A percentile compares a stretch with the other conserved stretches of the same genome.
phyloP scores from a whole-genome alignment of 2,329 filamentous ascomycete genomes.

The Penicillium olsonii region DNA sequence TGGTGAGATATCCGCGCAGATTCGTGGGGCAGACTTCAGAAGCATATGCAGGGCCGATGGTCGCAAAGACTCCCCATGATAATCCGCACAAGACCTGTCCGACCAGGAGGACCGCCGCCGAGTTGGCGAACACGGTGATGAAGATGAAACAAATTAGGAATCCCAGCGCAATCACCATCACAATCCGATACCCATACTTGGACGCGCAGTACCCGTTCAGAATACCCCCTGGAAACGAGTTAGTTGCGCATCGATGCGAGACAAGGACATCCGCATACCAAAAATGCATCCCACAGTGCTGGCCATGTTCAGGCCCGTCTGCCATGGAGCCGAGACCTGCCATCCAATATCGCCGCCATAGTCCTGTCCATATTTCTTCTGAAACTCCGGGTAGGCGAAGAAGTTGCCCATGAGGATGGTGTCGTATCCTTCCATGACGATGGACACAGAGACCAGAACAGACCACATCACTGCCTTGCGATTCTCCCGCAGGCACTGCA shows the following conservation, averaged over 20 bases:
- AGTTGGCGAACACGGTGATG: conserved; percentile 52
- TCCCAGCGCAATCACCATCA: conserved; percentile 47
- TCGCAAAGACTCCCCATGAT: conserved; percentile 39
- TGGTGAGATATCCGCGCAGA: conserved; percentile 35
- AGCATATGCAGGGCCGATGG: conserved; percentile 28
- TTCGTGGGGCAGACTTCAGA: conserved; percentile 32
- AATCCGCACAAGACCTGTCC: conserved; percentile 51
- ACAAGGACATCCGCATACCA: conserved; percentile 9
- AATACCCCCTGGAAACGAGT: conserved; percentile 25
- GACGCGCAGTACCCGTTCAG: conserved; percentile 32
- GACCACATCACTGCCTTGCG: conserved; percentile 37
- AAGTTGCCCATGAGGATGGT: conserved; percentile 53
- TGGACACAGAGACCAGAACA: conserved; percentile 46
- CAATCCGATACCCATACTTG: conserved; percentile 45
- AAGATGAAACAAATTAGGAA: conserved; percentile 50
- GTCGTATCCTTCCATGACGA: conserved; percentile 58
- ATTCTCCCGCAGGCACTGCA: conserved; percentile 21
- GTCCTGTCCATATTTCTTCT: conserved; percentile 38
- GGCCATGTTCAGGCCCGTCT: conserved; percentile 57
- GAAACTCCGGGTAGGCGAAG: conserved; percentile 50
- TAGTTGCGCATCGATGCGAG: background rate
- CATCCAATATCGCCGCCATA: conserved; percentile 14
- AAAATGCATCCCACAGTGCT: conserved; percentile 26
- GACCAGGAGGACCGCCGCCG: conserved; percentile 45
- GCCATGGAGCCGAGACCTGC: conserved; percentile 60